Evolutionary conservation across 2,329 filamentous ascomycete species (phyloP), one percentile per base, ranked within the genome.

Genomic region (Aspergillus fijiensis): DNA sequence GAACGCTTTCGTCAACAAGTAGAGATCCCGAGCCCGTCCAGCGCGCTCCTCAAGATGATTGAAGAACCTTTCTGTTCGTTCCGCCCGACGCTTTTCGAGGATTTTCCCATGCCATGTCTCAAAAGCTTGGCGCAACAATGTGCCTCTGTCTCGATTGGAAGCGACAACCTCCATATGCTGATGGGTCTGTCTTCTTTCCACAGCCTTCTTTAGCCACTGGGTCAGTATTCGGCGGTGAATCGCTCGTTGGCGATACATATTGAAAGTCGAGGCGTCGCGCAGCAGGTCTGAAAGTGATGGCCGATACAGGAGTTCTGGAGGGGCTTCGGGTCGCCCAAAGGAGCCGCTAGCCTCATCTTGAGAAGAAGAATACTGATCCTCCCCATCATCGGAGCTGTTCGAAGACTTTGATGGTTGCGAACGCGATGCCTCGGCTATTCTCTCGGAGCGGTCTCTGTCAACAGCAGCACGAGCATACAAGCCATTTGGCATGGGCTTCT

Each of bases 1-100:
- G 59, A 91, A 87, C 2, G 85, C 83, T 71, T 86, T 88, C 3
- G 82, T 84, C 59, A 89, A 74, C 6, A 91, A 79, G 66, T 86
- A 89, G 11, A 89, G 76, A 69, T 89, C 82, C 60, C 89, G 84
- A 50, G 88, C 87, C 65, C 84, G 83, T 1, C 78, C 80, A 31
- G 89, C 89, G 50, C 86, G 83, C 54, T 76, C 79, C 70, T 88
- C 85, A 16, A 87, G 76, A 52, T 81, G 80, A 19, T 77, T 77
- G 65, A 82, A 86, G 65, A 85, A 86, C 42, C 75, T 76, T 52
- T 84, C 79, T 6, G 79, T 84, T 64, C 82, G 80, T 23, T 70
- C 73, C 14, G 65, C 71, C 50, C 79, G 78, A 12, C 75, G 76
- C 59, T 77, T 80, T 2, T 70, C 66, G 57, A 74, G 71, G 23